Evolutionary conservation across 2,329 filamentous ascomycete genomes (phyloP).

Genomic region (Sporothrix euskadiensis): DNA sequence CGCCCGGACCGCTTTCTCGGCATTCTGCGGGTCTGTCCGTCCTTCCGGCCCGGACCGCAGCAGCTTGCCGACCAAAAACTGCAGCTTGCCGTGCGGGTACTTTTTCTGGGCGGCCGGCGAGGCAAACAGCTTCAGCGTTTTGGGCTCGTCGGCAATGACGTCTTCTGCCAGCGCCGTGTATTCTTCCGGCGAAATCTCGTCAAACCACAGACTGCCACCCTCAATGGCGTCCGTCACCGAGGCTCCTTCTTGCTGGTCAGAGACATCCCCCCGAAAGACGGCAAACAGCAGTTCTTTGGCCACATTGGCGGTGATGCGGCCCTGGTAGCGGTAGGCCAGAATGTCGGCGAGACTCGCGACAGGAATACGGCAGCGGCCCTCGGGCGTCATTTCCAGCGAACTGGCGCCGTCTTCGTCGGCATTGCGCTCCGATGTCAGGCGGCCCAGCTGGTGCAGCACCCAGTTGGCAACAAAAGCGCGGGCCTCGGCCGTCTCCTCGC

Average conservation of each 20-base stretch:
- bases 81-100: constrained; percentile 60
- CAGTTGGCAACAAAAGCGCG: constrained; percentile 58
- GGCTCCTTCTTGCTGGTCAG: constrained; percentile 29
- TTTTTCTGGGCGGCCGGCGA: not conserved
- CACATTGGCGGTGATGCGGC: constrained; percentile 56
- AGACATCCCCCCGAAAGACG: constrained; percentile 51
- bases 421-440: constrained; percentile 57
- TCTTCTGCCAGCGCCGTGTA: constrained; percentile 51
- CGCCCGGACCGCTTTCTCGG: constrained; percentile 49
- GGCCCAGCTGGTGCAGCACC: constrained; percentile 75
- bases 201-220: constrained; percentile 55
- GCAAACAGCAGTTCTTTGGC: constrained; percentile 60
- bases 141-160: constrained; percentile 50
- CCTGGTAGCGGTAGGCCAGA: constrained; percentile 49
- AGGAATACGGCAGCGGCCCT: constrained; percentile 54
- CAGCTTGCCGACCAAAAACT: constrained; percentile 62
- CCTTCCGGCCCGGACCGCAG: constrained; percentile 56
- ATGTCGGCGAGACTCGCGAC: constrained; percentile 53
- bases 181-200: constrained; percentile 50
- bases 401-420: not conserved
- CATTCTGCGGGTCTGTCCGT: constrained; percentile 55
- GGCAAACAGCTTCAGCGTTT: constrained; percentile 50
- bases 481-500: constrained; percentile 34
- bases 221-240: constrained; percentile 49
- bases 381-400: constrained; percentile 40